Evolutionary conservation across 2,329 filamentous ascomycete species (phyloP).

Genomic region (Zymoseptoria passerinii): DNA sequence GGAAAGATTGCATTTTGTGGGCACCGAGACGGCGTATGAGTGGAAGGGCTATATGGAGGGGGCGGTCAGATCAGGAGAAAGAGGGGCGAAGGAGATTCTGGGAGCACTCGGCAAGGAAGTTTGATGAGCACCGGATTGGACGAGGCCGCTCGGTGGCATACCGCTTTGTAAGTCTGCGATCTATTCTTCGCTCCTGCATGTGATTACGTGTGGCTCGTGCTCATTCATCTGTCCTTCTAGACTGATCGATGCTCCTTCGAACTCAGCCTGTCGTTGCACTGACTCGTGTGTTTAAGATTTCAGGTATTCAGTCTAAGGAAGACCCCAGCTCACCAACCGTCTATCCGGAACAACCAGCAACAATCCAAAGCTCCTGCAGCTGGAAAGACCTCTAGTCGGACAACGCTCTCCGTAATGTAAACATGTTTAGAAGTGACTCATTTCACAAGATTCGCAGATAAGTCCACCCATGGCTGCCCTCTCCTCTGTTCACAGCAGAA

Average conservation of each 20-base stretch:
- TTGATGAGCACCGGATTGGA: not conserved
- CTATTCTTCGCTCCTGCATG: not conserved
- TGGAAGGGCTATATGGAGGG: constrained; percentile 56
- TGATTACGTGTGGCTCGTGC: not conserved
- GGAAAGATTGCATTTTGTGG: constrained; percentile 45
- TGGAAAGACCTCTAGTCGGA: not conserved
- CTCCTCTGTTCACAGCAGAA: not conserved
- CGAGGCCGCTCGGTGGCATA: not conserved
- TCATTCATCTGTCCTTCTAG: too few relatives aligned
- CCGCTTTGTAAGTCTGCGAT: not conserved
- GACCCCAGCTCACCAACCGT: not conserved
- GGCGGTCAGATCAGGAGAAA: constrained; percentile 43
- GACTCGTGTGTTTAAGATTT: not conserved
- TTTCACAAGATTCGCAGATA: not conserved
- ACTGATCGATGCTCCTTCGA: not conserved
- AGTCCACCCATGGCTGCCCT: not conserved
- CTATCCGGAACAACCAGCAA: not conserved
- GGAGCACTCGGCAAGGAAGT: not conserved
- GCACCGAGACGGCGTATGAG: constrained; percentile 45
- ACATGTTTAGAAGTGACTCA: not conserved
- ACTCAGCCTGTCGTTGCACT: not conserved
- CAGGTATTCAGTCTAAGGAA: not conserved
- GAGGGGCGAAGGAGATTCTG: constrained; percentile 42
- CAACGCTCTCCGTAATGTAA: not conserved
- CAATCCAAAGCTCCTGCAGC: not conserved